A percentile compares a stretch with the other conserved stretches of the same genome.
These are phyloP conservation scores for Fraxinus americana DNA, from an alignment of 257 asterid genomes.

Conservation along the genomic window DNA sequence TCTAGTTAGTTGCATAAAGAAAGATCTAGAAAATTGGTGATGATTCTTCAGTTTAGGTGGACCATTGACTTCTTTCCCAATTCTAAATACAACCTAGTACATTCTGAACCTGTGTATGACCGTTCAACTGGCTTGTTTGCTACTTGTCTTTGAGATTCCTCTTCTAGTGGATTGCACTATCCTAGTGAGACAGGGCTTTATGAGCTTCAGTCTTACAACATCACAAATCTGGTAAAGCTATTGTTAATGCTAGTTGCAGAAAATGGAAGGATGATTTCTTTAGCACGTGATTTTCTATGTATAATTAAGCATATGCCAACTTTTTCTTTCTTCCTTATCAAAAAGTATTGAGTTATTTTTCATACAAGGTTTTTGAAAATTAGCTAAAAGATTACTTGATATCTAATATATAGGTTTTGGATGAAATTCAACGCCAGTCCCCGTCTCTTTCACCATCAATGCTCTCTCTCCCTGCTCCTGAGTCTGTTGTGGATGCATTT, in stretches of 20 bases:
- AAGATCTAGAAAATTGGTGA: no score
- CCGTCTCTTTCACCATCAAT: constrained; percentile 65
- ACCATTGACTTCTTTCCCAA: no score
- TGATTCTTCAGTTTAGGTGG: no score
- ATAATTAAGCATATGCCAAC: not conserved
- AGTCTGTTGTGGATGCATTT: constrained; percentile 70
- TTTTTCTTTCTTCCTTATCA: not conserved
- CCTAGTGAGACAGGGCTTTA: no score
- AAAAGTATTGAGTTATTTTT: not conserved
- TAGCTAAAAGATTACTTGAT: not conserved
- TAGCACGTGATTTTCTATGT: not conserved
- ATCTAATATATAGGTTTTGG: constrained; percentile 58
- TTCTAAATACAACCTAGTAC: no score
- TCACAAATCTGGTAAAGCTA: no score
- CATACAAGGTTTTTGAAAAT: not conserved
- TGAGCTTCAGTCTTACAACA: no score
- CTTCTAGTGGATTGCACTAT: constrained; percentile 2
- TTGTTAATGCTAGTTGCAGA: not conserved
- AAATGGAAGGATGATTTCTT: not conserved
- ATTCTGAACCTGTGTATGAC: not conserved
- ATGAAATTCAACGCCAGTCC: constrained; percentile 77
- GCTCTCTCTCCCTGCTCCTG: constrained; percentile 76
- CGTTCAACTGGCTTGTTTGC: not conserved
- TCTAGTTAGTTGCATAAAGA: no score
- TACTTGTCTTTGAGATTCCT: constrained; percentile 10